A percentile compares a stretch with the other conserved stretches of the same genome.
These are phyloP conservation scores for Fomitopsis betulina DNA, from an alignment of 1,284 basidiomycete genomes.

Conservation along the genomic window DNA sequence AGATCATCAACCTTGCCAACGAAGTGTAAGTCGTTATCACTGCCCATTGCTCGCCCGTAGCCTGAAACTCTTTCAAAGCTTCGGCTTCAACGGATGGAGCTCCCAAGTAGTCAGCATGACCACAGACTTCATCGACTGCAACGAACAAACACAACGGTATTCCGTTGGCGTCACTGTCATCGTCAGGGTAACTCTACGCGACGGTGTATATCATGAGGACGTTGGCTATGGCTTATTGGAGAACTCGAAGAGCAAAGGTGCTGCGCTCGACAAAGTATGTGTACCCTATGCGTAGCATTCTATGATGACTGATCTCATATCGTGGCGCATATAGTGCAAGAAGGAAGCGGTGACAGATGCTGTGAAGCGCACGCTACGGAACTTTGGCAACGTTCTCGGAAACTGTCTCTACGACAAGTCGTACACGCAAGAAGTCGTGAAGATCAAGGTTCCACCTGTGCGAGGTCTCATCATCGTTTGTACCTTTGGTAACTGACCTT, in stretches of 20 bases:
- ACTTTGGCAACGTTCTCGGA: conserved; percentile 92
- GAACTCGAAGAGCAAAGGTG: conserved; percentile 81
- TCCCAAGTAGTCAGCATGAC: conserved; percentile 78
- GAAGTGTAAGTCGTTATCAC: conserved; percentile 59
- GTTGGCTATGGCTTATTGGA: conserved; percentile 88
- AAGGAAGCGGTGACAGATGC: conserved; percentile 98
- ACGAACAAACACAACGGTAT: conserved; percentile 61
- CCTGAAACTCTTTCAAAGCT: conserved; percentile 5
- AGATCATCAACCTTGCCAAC: conserved; percentile 93
- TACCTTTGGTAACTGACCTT: not conserved
- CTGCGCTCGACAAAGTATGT: conserved; percentile 87
- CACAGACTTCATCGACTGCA: conserved; percentile 72
- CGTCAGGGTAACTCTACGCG: conserved; percentile 82
- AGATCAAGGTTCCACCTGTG: conserved; percentile 81
- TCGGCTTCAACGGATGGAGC: conserved; percentile 98
- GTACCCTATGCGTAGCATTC: not conserved
- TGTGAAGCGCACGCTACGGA: conserved; percentile 85
- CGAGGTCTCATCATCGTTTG: conserved; percentile 26
- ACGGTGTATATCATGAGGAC: conserved; percentile 92
- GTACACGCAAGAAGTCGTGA: conserved; percentile 80
- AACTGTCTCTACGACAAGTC: conserved; percentile 95
- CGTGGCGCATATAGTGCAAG: conserved; percentile 66
- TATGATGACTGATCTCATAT: not conserved
- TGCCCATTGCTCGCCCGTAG: not conserved
- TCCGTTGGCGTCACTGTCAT: conserved; percentile 83